Evolutionary conservation across 495 filamentous ascomycete genomes (phyloP).

Genomic region (Penicillium angulare): DNA sequence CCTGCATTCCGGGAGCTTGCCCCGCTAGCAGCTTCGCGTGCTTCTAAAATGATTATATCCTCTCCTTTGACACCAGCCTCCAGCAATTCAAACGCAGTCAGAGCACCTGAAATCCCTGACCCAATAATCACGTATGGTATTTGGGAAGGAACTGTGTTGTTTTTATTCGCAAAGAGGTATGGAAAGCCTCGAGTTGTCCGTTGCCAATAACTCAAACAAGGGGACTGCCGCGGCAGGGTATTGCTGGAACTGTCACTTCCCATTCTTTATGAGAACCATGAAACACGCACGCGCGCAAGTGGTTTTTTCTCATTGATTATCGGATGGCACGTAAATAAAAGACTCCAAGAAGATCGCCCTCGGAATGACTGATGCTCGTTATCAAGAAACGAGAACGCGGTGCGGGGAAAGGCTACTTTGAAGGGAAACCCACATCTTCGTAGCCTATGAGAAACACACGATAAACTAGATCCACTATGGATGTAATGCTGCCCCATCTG

Average conservation of each 20-base stretch:
- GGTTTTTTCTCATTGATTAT: no score
- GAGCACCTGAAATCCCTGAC: constrained; percentile 27
- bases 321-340: no score
- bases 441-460: no score
- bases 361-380: no score
- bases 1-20: constrained; percentile 34
- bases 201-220: constrained; percentile 33
- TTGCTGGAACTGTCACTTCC: constrained; percentile 11
- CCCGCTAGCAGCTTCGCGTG: constrained; percentile 30
- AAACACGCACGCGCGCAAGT: no score
- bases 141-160: constrained; percentile 5
- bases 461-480: no score
- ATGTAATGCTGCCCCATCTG: no score
- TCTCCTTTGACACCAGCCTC: constrained; percentile 19
- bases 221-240: constrained; percentile 22
- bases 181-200: constrained; percentile 31
- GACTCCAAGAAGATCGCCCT: no score
- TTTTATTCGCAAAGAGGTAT: constrained; percentile 19
- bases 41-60: constrained; percentile 32
- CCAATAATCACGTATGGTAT: constrained; percentile 28
- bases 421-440: no score
- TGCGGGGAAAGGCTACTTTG: no score
- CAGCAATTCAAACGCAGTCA: constrained; percentile 27
- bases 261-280: no score
- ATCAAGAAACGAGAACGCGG: no score